These are phyloP conservation scores for Ramularia endophylla DNA, from an alignment of 2,329 filamentous ascomycete genomes.

Conservation along the genomic window DNA sequence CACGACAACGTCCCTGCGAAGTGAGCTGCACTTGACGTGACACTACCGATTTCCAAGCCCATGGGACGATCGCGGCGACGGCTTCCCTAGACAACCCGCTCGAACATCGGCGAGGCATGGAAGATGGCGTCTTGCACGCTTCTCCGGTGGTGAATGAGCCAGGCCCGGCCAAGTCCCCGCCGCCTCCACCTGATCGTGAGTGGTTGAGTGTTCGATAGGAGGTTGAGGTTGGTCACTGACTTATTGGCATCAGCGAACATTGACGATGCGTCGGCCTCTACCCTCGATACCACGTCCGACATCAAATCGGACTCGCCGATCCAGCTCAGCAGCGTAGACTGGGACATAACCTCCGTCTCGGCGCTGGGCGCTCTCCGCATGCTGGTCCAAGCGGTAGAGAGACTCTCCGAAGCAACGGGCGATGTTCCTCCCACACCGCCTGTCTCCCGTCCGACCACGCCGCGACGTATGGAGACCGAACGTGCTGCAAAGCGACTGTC, in stretches of 20 bases:
- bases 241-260: constrained; percentile 10
- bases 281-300: constrained; percentile 9
- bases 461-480: constrained; percentile 32
- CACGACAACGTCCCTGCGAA: too few relatives aligned
- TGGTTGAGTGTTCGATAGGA: neutral
- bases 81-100: constrained; percentile 2
- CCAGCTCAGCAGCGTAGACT: constrained; percentile 32
- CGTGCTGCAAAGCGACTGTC: constrained; percentile 45
- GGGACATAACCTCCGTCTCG: constrained; percentile 68
- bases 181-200: constrained; percentile 20
- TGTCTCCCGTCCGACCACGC: constrained; percentile 56
- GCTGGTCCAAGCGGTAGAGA: constrained; percentile 55
- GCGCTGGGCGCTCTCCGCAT: constrained; percentile 72
- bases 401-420: constrained; percentile 65
- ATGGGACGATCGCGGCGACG: neutral
- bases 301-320: constrained; percentile 25
- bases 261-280: constrained; percentile 18
- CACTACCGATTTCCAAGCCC: neutral
- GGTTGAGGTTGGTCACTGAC: neutral
- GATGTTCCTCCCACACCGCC: constrained; percentile 78
- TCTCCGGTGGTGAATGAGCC: constrained; percentile 8
- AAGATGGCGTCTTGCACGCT: constrained; percentile 18
- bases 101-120: constrained; percentile 17
- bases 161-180: constrained; percentile 11
- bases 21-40: too few relatives aligned